Conservation (phyloP, 2,329 filamentous ascomycete genomes). For the Lachnellula subtilissima region DNA sequence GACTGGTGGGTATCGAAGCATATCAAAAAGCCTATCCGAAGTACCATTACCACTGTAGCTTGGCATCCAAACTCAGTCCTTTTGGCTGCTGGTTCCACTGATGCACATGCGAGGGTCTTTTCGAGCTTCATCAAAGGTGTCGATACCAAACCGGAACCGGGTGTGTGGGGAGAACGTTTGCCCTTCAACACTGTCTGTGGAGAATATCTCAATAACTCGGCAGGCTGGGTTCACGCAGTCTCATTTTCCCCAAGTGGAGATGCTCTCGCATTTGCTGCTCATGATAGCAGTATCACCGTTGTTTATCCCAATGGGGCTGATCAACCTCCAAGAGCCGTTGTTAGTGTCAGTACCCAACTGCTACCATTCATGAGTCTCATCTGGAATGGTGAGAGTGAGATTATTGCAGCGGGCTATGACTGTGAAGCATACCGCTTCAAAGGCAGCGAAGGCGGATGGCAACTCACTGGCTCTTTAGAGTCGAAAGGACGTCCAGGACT, state of each 20-base stretch:
- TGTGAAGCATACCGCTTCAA: constrained; percentile 86
- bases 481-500: constrained; percentile 46
- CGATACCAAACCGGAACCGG: constrained; percentile 78
- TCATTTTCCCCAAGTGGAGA: constrained; percentile 90
- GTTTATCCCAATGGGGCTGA: constrained; percentile 92
- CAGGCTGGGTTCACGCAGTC: constrained; percentile 92
- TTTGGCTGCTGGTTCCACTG: constrained; percentile 90
- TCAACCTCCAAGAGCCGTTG: constrained; percentile 81
- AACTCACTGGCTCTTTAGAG: constrained; percentile 76
- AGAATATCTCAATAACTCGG: constrained; percentile 92
- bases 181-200: constrained; percentile 99
- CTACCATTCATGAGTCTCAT: constrained; percentile 89
- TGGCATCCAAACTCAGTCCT: constrained; percentile 99
- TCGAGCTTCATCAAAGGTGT: constrained; percentile 95
- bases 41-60: constrained; percentile 87
- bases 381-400: constrained; percentile 88
- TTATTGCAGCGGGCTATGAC: constrained; percentile 90
- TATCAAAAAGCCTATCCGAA: constrained; percentile 96
- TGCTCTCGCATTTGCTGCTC: constrained; percentile 87
- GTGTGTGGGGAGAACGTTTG: constrained; percentile 88
- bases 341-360: constrained; percentile 84
- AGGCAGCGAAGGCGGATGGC: constrained; percentile 76
- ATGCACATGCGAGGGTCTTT: constrained; percentile 92
- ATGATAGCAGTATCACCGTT: constrained; percentile 94
- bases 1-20: constrained; percentile 99